Conservation (phyloP, 2,329 filamentous ascomycete genomes). For the Botrytis aclada region DNA sequence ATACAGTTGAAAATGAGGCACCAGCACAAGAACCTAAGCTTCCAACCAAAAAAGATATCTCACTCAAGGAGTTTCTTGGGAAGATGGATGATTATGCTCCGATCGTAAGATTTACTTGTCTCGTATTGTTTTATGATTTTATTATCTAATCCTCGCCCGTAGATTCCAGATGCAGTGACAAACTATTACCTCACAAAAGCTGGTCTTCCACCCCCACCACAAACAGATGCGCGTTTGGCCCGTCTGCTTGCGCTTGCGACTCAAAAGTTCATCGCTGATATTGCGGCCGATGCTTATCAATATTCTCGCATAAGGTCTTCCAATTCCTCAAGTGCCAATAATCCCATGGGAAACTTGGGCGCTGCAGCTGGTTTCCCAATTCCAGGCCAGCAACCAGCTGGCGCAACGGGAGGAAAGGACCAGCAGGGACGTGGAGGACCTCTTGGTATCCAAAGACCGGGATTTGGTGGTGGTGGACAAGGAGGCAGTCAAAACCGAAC, state of each 20-base stretch:
- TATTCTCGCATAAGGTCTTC: conserved; percentile 95
- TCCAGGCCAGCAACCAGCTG: conserved; percentile 56
- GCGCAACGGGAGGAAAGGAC: conserved; percentile 54
- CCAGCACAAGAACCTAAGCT: conserved; percentile 58
- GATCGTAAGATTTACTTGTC: conserved; percentile 63
- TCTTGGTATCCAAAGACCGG: conserved; percentile 60
- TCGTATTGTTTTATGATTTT: conserved; percentile 7
- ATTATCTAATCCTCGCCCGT: conserved; percentile 22
- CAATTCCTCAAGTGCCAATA: conserved; percentile 80
- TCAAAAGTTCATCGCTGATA: conserved; percentile 97
- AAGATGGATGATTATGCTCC: conserved; percentile 99
- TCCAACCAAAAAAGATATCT: conserved; percentile 85
- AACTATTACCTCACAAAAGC: conserved; percentile 97
- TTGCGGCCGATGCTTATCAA: conserved; percentile 96
- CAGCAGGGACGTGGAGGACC: conserved; percentile 51
- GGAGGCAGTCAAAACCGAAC: conserved; percentile 87
- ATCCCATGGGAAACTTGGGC: conserved; percentile 83
- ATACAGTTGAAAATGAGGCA: conserved; percentile 45
- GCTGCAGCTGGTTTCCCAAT: conserved; percentile 68
- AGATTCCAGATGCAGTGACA: conserved; percentile 97
- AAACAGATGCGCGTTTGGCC: conserved; percentile 85
- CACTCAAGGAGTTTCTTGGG: conserved; percentile 82
- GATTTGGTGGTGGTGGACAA: conserved; percentile 83
- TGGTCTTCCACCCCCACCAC: conserved; percentile 86
- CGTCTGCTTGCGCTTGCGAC: conserved; percentile 95